A percentile compares a stretch with the other conserved stretches of the same genome.
Evolutionary conservation across 768 basidiomycete species (phyloP).

Genomic region (Auricularia sp.): DNA sequence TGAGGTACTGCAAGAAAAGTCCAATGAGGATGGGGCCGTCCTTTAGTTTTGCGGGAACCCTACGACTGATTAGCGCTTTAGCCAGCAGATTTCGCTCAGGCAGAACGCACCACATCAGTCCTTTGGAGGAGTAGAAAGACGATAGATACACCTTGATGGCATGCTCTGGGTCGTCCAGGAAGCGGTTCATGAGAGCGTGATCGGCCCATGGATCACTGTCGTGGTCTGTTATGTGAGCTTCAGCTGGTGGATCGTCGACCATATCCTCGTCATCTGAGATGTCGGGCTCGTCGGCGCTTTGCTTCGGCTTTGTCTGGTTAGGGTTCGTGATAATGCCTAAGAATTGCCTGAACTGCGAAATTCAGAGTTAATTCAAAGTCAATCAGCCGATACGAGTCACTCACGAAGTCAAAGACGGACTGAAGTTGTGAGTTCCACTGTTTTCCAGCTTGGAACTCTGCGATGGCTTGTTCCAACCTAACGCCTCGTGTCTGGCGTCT

Average conservation of each 20-base stretch:
- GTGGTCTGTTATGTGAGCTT: slow-evolving; percentile 15
- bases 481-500: neutral
- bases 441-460: neutral
- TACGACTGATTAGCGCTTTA: slow-evolving; percentile 9
- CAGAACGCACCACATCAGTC: slow-evolving; percentile 52
- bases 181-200: slow-evolving; percentile 28
- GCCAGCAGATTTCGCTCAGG: slow-evolving; percentile 3
- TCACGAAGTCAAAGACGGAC: neutral
- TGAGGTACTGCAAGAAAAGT: slow-evolving; percentile 54
- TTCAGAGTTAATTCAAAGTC: neutral
- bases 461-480: neutral
- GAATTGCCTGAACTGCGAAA: neutral
- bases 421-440: neutral
- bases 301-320: neutral
- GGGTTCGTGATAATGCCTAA: slow-evolving; percentile 3
- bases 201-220: slow-evolving; percentile 5
- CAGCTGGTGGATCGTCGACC: slow-evolving; percentile 9
- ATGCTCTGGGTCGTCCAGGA: slow-evolving; percentile 53
- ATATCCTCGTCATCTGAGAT: slow-evolving; percentile 11
- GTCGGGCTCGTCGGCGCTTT: neutral
- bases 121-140: slow-evolving; percentile 56
- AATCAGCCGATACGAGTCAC: neutral
- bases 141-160: slow-evolving; percentile 58
- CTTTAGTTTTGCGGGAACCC: slow-evolving; percentile 41
- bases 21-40: slow-evolving; percentile 43